Percentiles rank a stretch among this genome's conserved stretches.
phyloP scores from a whole-genome alignment of 306 rosid genomes.

The Gleditsia sinensis region DNA sequence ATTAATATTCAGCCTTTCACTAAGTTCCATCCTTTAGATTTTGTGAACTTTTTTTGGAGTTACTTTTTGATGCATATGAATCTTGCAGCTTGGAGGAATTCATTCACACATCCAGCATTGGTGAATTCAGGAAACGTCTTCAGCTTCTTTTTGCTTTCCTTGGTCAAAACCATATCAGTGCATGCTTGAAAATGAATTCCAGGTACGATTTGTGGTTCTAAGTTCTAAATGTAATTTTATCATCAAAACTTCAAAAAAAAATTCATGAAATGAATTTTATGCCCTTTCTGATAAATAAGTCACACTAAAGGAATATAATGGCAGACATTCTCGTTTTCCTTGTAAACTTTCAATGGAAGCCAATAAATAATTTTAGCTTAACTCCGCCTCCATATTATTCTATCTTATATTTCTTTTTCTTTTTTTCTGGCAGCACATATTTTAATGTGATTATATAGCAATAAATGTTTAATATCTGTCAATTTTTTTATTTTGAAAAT shows the following conservation, averaged over 20 bases:
- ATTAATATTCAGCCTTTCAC: constrained; percentile 8
- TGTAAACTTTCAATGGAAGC: background rate
- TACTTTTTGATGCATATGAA: background rate
- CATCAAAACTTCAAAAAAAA: background rate
- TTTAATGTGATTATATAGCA: constrained; percentile 9
- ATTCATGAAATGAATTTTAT: background rate
- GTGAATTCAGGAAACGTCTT: constrained; percentile 85
- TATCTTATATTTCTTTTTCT: background rate
- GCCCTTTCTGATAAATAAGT: background rate
- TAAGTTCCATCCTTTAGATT: background rate
- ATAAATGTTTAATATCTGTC: background rate
- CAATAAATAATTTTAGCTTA: background rate
- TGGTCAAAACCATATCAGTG: constrained; percentile 62
- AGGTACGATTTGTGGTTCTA: constrained; percentile 48
- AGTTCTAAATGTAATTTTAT: no score
- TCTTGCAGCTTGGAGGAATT: constrained; percentile 84
- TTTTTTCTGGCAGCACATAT: background rate
- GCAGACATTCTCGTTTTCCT: background rate
- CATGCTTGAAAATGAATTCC: constrained; percentile 44
- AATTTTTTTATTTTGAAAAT: background rate
- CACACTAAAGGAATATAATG: background rate
- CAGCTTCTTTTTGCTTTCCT: constrained; percentile 91
- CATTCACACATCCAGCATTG: constrained; percentile 81
- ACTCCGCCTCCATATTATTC: background rate
- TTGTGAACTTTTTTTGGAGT: constrained; percentile 27